Evolutionary conservation across 768 basidiomycete species (phyloP), one percentile per base, ranked within the genome.

Genomic region (Mycena belliarum): DNA sequence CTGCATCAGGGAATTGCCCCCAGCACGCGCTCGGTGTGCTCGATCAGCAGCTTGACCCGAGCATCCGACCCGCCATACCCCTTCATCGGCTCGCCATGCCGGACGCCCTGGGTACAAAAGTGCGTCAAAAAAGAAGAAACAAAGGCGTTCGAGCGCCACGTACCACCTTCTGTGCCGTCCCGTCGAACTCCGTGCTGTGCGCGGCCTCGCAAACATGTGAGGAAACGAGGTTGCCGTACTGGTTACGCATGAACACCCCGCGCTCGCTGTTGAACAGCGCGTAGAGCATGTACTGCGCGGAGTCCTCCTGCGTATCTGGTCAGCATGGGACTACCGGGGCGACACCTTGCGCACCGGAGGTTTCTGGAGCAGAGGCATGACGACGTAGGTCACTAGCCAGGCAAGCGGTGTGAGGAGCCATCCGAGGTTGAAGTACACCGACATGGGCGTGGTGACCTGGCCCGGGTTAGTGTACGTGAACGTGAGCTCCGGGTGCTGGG

Each of bases 381-480:
- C 0, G 16, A 51, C 0, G 16, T 6, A 16, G 8, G 2, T 21
- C 0, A 46, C 6, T 1, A 57, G 4, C 49, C 42, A 57, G 2
- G 25, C 35, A 1, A 57, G 49, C 8, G 56, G 56, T 4, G 49
- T 7, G 6, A 49, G 20, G 3, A 51, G 33, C 43, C 48, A 50
- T 6, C 56, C 60, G 20, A 57, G 28, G 24, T 38, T 7, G 32
- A 61, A 4, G 8, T 21, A 1, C 8, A 32, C 18, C 2, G 32
- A 43, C 8, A 38, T 49, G 11, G 23, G 37, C 21, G 59, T 60
- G 1, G 7, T 18, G 23, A 71, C 69, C 18, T 50, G 43, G 1
- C 70, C 69, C 0, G 70, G 70, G 24, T 26, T 51, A 21, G 59
- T 59, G 52, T 71, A 69, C 6, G 63, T 65, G 58, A 71, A 68